Evolutionary conservation across 768 basidiomycete genomes (phyloP), one percentile per base, ranked within the genome.

Genomic region (Mycena crocata): DNA sequence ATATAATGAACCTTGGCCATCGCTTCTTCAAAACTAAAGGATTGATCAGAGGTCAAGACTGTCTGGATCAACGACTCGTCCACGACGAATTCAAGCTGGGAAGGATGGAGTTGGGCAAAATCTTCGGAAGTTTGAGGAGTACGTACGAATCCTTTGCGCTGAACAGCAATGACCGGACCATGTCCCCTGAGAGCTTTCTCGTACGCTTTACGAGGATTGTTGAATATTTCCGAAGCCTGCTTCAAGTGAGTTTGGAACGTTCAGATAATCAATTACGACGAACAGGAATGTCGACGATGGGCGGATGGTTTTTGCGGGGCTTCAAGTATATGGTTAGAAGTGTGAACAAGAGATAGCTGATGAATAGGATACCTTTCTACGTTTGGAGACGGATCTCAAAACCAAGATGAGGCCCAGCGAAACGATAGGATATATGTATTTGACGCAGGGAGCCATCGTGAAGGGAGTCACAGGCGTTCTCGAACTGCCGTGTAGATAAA

Each of bases 21-120:
- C 3, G 76, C 79, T 40, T 74, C 63, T 64, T 80, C 79, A 52
- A 80, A 78, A 57, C 79, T 79, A 61, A 78, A 77, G 0, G 72
- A 56, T 19, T 71, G 71, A 48, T 79, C 73, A n/a, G 73, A 72
- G 3, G 73, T 75, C 49, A 79, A 71, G 9, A 78, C 72, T 34
- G 74, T 64, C 30, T 75, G 71, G 19, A 74, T 72, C 32, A 74
- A 70, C 13, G 71, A 70, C 14, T 73, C 68, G 24, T 74, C 71
- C n/a, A 79, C 75, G 57, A 80, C 75, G 60, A 77, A 80, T 67
- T 80, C 79, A 7, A 80, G 71, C 79, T 80, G 55, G 13, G 23
- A 37, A n/a, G 13, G 30, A 15, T 30, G 21, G 30, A 32, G 12
- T 19, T 9, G 39, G 1, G 49, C 23, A 32, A 21, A 40, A 28